Percentiles rank a stretch among this genome's conserved stretches.
Evolutionary conservation across 257 asterid genomes (phyloP).

Genomic region (Solanum pinnatisectum): DNA sequence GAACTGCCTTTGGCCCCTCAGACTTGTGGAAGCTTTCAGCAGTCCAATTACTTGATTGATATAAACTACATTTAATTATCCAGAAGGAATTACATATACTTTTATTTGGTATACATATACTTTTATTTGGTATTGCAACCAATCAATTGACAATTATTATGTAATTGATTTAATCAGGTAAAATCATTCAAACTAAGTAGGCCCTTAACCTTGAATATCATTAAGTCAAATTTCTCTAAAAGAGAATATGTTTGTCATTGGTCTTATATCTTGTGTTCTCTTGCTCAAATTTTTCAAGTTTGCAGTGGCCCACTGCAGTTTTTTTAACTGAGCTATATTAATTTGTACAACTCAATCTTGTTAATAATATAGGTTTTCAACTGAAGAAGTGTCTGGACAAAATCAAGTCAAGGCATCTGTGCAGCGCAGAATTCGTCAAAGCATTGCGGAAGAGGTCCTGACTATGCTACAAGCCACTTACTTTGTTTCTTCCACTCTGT

Average conservation of each 20-base stretch:
- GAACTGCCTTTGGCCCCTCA: neutral
- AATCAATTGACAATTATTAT: neutral
- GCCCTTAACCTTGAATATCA: neutral
- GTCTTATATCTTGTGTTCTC: neutral
- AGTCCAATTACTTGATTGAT: neutral
- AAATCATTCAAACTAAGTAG: neutral
- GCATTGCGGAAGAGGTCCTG: conserved; percentile 84
- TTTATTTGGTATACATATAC: neutral
- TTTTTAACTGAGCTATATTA: neutral
- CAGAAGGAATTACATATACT: neutral
- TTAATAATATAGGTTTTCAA: conserved; percentile 56
- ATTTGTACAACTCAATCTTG: neutral
- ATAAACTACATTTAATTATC: neutral
- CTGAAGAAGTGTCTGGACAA: conserved; percentile 96
- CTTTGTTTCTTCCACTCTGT: neutral
- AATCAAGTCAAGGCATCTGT: conserved; percentile 99
- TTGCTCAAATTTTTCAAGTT: neutral
- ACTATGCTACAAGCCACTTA: conserved; percentile 7
- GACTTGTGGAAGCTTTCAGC: neutral
- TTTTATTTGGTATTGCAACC: neutral
- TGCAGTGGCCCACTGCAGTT: neutral
- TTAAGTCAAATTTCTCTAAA: neutral
- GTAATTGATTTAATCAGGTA: neutral
- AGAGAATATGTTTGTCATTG: neutral
- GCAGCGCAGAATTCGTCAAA: conserved; percentile 86